Evolutionary conservation across 352 stramenopile species (phyloP), one percentile per base, ranked within the genome.

Genomic region (Peronospora belbahrii): DNA sequence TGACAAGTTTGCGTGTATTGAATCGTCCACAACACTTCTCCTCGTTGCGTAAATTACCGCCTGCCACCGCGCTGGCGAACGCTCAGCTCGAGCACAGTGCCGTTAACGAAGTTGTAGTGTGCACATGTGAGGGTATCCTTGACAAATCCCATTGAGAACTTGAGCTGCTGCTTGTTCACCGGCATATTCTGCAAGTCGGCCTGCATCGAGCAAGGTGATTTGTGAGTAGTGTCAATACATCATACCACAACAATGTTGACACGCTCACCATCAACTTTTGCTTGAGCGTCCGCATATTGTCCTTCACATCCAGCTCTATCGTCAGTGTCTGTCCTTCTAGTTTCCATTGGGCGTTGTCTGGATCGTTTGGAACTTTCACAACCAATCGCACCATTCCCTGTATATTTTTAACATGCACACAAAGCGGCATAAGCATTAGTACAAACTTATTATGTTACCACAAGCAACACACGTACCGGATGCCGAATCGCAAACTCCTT

Each of bases 81-180:
- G 28, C 72, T 93, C 38, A 93, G 56, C 33, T 93, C 78, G 15
- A 93, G 47, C 15, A 61, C 48, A 3, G 76, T 86, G 32, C 68
- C 77, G 31, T 80, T 83, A 34, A 85, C 59, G 45, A 93, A 90
- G 53, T 93, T 93, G 74, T 93, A 93, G 56, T 93, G 81, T 18
- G 81, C 81, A 19, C 74, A 88, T 1, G 52, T 83, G 11, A 90
- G 67, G 9, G 72, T 39, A 46, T 93, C 93, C 59, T 97, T 98
- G 45, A 97, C 68, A 48, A 98, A 98, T 4, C 86, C 90, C 48
- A 77, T 70, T 4, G 82, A 55, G 15, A 78, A 81, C 61, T 97
- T 97, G 14, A 98, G 59, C 65, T 98, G 93, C 66, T 97, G 89
- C 60, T 98, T 98, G 70, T 97, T 97, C 23, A 88, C 57, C 3